Base-by-base conservation (phyloP, 1,284 basidiomycete species). In the Cutaneotrichosporon sp. region DNA sequence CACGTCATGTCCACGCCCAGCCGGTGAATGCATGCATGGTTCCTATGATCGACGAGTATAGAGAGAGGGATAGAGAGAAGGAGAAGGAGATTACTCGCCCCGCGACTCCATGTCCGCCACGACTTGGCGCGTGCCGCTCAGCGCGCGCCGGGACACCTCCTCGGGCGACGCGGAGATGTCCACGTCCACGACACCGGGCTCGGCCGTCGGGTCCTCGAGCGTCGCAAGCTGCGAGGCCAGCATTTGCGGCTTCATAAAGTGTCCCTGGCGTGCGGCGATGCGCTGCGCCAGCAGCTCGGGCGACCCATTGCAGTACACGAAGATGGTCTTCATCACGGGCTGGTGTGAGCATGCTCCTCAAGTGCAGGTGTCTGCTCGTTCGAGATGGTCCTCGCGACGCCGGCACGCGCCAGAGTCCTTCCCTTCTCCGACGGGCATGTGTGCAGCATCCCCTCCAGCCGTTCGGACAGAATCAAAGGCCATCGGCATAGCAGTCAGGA, bases 171-270 rank as follows among this genome's bases (percentile, higher is more conserved):
- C 81, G 47, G 84, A 83, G 55, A 90, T 78, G 25, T 84, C 78
- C n/a, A 92, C 87, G 5, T 82, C 81, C 10, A 89, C 83, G 13
- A 91, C 88, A 0, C 85, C 87, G 3, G 83, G 79, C 75, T 92
- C 91, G 3, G 82, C 86, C 10, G 63, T 67, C 0, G 92, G 92
- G 65, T 83, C 84, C 79, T 97, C 90, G 62, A 98, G 75, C 36
- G 90, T 89, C 20, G 81, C 81, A 64, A 97, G 74, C 81, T 97
- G 95, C 66, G 89, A 89, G 57, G 89, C 88, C 65, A 98, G 82
- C 94, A 97, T 95, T 24, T 72, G 57, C 3, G 87, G 85, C 78
- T 93, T 93, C 89, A 97, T 92, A 69, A 92, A 97, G 78, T 98
- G 95, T 0, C 87, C 87, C 66, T 86, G 78, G 31, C 94, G 82